Base-by-base conservation (phyloP, 2,329 filamentous ascomycete genomes). In the Monosporascus sp. region DNA sequence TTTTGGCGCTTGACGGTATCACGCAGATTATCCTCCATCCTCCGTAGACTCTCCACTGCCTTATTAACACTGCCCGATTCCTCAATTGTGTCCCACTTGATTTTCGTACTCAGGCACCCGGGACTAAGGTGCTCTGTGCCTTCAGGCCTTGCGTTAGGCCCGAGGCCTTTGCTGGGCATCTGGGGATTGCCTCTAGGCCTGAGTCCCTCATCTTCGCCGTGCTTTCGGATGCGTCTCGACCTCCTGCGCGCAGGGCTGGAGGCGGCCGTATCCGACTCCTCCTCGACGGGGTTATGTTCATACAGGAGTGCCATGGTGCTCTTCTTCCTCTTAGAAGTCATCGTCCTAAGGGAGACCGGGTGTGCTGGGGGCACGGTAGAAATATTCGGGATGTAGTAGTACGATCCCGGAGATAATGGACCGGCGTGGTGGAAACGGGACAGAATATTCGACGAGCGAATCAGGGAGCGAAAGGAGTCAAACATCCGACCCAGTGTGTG, bases 21-120 rank as follows among this genome's bases (percentile, higher is more conserved):
- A 27, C 72, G 70, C 3, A 81, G 61, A n/a, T 68, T 67, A 17
- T 71, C 65, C 46, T 81, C 78, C 75, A 81, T 80, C 57, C 76
- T 69, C 5, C 69, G 72, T 25, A 81, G 65, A n/a, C 71, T 68
- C n/a, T 70, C 68, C 54, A 77, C 70, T 18, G 74, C 74, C 3
- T 67, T 57, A 8, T 74, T 62, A 6, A 77, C 67, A 2, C 63
- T 65, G 9, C 68, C 61, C 2, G 54, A 53, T 6, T 52, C 60
- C n/a, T 56, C 36, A 14, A 46, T 38, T 27, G 54, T 54, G 22
- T 47, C 41, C n/a, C 47, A 24, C 51, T 58, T 42, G 11, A 17
- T 15, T 38, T 53, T 49, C 24, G 36, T 24, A 31, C 20, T 49
- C 25, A 31, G 47, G 46, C 15, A 18, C 37, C 17, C 44, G 2